These are phyloP conservation scores for Gentiana dahurica DNA, from an alignment of 257 asterid genomes.

Conservation along the genomic window DNA sequence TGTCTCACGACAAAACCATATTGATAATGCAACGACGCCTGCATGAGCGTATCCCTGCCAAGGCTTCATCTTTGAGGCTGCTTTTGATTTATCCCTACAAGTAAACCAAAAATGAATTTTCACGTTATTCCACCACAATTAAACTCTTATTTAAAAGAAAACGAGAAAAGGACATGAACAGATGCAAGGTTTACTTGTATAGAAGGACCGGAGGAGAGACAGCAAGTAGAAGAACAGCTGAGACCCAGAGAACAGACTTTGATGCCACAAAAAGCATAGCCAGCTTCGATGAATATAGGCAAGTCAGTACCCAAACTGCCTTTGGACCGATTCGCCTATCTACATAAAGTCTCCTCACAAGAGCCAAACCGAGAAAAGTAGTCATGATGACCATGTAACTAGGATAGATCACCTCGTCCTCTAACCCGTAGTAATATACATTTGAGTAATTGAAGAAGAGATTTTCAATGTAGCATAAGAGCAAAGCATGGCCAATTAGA, in stretches of 20 bases:
- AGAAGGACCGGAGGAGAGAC: slow-evolving; percentile 97
- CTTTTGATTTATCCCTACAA: slow-evolving; percentile 80
- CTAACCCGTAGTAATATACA: slow-evolving; percentile 83
- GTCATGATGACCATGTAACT: slow-evolving; percentile 94
- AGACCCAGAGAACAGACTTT: slow-evolving; percentile 82
- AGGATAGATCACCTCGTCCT: slow-evolving; percentile 95
- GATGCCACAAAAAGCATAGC: slow-evolving; percentile 89
- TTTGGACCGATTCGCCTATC: slow-evolving; percentile 75
- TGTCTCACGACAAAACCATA: slow-evolving; percentile 92
- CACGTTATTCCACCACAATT: slow-evolving; percentile 1
- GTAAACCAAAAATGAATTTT: slow-evolving; percentile 8
- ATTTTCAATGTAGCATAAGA: slow-evolving; percentile 82
- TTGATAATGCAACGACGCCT: slow-evolving; percentile 73
- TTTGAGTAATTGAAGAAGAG: slow-evolving; percentile 85
- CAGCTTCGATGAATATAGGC: slow-evolving; percentile 77
- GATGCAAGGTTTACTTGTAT: slow-evolving; percentile 51
- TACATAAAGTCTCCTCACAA: slow-evolving; percentile 75
- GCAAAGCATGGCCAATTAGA: slow-evolving; percentile 74
- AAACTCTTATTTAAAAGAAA: background rate
- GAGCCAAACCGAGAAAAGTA: slow-evolving; percentile 76
- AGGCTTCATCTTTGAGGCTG: slow-evolving; percentile 88
- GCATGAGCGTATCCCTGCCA: slow-evolving; percentile 96
- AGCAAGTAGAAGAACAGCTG: slow-evolving; percentile 82
- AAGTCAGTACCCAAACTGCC: slow-evolving; percentile 87
- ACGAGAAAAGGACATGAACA: background rate